Conservation (phyloP, 768 basidiomycete genomes). For the Leucosporidium creatinivorum region DNA sequence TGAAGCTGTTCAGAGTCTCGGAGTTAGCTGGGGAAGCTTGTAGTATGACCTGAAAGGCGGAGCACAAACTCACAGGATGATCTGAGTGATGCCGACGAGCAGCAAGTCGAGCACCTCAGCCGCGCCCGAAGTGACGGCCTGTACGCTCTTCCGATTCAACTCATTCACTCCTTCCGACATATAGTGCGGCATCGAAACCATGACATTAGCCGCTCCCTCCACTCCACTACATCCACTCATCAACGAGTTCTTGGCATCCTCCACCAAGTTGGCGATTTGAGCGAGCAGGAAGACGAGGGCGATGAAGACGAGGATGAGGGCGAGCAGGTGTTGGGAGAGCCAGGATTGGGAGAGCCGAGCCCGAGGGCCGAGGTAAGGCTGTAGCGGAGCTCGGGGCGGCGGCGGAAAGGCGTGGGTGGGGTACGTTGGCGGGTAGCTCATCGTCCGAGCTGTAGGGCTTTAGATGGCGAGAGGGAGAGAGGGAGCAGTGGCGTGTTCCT, state of each 20-base stretch:
- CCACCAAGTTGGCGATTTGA: constrained; percentile 10
- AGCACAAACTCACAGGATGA: constrained; percentile 16
- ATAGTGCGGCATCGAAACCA: constrained; percentile 22
- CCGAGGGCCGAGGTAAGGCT: constrained; percentile 26
- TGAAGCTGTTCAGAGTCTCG: constrained; percentile 63
- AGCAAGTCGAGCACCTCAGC: constrained; percentile 14
- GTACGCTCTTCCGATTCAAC: constrained; percentile 17
- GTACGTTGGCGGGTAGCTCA: too few relatives aligned
- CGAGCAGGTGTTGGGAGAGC: constrained; percentile 31
- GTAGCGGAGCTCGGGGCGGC: background rate
- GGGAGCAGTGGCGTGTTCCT: too few relatives aligned
- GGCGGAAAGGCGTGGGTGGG: too few relatives aligned
- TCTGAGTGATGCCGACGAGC: constrained; percentile 14
- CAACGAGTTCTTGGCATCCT: constrained; percentile 13
- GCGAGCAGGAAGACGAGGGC: constrained; percentile 23
- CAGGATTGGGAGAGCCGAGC: constrained; percentile 31
- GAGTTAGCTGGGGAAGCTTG: too few relatives aligned
- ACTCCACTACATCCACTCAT: constrained; percentile 6
- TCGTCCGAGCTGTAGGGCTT: too few relatives aligned
- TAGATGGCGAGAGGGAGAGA: too few relatives aligned
- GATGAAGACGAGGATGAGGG: constrained; percentile 29
- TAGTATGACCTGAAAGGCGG: too few relatives aligned
- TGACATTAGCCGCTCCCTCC: constrained; percentile 24
- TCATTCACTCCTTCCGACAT: constrained; percentile 29
- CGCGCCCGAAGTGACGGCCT: constrained; percentile 10